These are phyloP conservation scores for Penicillium cinerascens DNA, from an alignment of 495 filamentous ascomycete genomes.

Conservation along the genomic window DNA sequence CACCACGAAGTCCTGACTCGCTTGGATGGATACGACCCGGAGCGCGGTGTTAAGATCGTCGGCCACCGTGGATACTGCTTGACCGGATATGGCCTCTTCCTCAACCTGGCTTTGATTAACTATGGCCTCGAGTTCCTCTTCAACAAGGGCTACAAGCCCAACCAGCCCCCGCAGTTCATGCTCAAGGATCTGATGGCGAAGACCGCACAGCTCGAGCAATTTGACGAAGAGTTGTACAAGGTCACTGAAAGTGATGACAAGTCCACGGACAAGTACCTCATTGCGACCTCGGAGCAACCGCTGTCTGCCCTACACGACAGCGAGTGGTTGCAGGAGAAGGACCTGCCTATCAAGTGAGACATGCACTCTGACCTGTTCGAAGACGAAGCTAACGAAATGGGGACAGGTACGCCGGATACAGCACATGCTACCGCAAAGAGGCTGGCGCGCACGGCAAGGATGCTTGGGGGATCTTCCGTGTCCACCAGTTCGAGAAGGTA, in stretches of 20 bases:
- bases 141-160: conserved; percentile 72
- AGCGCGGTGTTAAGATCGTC: conserved; percentile 89
- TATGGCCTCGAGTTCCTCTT: conserved; percentile 89
- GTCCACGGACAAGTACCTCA: conserved; percentile 91
- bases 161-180: conserved; percentile 96
- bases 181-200: conserved; percentile 96
- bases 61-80: conserved; percentile 95
- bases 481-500: conserved; percentile 97
- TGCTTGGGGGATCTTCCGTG: conserved; percentile 97
- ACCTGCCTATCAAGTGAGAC: conserved; percentile 77
- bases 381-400: conserved; percentile 5
- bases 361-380: not conserved
- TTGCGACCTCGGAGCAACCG: conserved; percentile 95
- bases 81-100: conserved; percentile 84
- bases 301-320: conserved; percentile 87
- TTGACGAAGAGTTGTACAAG: conserved; percentile 97
- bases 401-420: conserved; percentile 78
- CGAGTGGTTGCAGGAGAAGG: conserved; percentile 83
- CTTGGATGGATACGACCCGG: conserved; percentile 89
- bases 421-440: conserved; percentile 92
- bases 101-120: conserved; percentile 88
- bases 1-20: conserved; percentile 92
- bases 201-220: conserved; percentile 94
- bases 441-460: conserved; percentile 90
- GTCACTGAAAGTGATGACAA: conserved; percentile 76